phyloP scores from a whole-genome alignment of 1,284 basidiomycete genomes.

The Omphalotus olearius region DNA sequence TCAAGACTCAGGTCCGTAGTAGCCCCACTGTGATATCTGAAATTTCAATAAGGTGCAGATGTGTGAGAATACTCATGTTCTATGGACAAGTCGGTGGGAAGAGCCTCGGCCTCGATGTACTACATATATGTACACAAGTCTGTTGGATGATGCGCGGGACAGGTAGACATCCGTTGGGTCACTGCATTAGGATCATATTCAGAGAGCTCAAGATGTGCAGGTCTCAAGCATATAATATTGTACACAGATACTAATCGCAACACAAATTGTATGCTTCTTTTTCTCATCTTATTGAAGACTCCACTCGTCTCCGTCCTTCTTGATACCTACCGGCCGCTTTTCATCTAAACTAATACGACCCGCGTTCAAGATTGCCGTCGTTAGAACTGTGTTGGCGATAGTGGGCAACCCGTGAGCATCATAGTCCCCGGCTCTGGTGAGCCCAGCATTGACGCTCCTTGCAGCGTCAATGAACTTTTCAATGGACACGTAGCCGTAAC shows the following conservation, averaged over 20 bases:
- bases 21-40: no score
- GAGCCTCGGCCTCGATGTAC: no score
- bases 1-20: no score
- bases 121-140: no score
- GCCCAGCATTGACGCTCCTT: conserved; percentile 70
- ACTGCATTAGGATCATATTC: no score
- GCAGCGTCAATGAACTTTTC: conserved; percentile 89
- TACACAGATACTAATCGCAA: not conserved
- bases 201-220: no score
- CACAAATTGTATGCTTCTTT: not conserved
- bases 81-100: no score
- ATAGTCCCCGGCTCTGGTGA: conserved; percentile 63
- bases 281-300: conserved; percentile 53
- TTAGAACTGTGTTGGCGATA: conserved; percentile 83
- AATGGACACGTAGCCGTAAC: conserved; percentile 88
- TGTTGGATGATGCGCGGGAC: no score
- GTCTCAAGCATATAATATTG: no score
- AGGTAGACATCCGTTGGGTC: no score
- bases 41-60: no score
- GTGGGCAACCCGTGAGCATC: conserved; percentile 83
- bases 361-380: conserved; percentile 89
- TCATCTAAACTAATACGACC: conserved; percentile 88
- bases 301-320: conserved; percentile 62
- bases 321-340: conserved; percentile 77
- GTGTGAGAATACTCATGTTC: no score